Base-by-base conservation (phyloP, 164 flowering plant species). In the Euptelea pleiosperma region DNA sequence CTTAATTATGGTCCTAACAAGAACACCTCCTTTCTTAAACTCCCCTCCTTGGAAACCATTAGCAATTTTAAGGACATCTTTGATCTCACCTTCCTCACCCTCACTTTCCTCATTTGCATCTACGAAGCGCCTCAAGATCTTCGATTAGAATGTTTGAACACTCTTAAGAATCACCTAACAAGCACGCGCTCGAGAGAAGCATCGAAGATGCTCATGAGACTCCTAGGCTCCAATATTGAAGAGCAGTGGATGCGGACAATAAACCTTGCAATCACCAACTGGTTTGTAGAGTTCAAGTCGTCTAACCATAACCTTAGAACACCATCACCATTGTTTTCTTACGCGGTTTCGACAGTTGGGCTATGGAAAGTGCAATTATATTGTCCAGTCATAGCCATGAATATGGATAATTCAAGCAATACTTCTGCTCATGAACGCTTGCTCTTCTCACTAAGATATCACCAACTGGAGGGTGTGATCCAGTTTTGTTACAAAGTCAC, bases 311-410 rank as follows among this genome's bases (percentile, higher is more conserved):
- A 21, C 14, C 51, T 77, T 9, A 75, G 61, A 60, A 69, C 85
- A n/a, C 84, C 86, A 24, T 76, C 81, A 0, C 82, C 88, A 0
- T 55, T 85, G 59, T 92, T 84, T 70, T 89, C 96, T 30, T 79
- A 84, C 45, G 75, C 88, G 1, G 4, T 77, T 57, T 84, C 96
- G 1, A 70, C 77, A 8, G 22, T 58, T 21, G 98, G 91, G 60
- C 47, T 86, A 19, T 92, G 98, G 96, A 92, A 92, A 62, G 84
- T 89, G 45, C 98, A 89, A 44, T 41, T 92, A 29, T 92, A 81
- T 66, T 85, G 96, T 53, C 98, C 98, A 1, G 52, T 84, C 8
- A 79, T 80, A 1, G 86, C 96, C 71, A 92, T 87, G 93, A 75
- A 85, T 8, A 29, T 75, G 0, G 82, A 73, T 57, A 85, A 58